phyloP scores from a whole-genome alignment of 2,329 filamentous ascomycete genomes.

The Apiospora marii region DNA sequence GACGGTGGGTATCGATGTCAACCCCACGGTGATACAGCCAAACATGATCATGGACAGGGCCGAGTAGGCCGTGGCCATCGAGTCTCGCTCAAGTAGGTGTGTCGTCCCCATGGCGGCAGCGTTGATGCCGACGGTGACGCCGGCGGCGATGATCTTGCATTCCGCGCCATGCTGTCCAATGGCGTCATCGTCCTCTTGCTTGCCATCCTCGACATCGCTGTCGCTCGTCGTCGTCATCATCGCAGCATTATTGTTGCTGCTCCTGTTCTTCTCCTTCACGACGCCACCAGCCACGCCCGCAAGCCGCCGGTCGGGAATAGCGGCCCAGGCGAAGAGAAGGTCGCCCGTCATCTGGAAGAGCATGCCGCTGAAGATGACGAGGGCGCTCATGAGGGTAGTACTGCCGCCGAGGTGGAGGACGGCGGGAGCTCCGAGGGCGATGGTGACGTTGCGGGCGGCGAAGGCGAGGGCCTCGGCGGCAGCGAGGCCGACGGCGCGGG shows the following conservation, averaged over 20 bases:
- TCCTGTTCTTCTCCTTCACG: neutral
- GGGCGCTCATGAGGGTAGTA: slow-evolving; percentile 40
- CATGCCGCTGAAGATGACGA: slow-evolving; percentile 43
- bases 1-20: slow-evolving; percentile 58
- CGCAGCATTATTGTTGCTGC: neutral
- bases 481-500: slow-evolving; percentile 36
- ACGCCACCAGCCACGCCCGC: neutral
- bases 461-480: slow-evolving; percentile 41
- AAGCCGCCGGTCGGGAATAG: slow-evolving; percentile 33
- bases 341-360: slow-evolving; percentile 43
- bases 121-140: slow-evolving; percentile 64
- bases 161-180: slow-evolving; percentile 25
- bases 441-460: slow-evolving; percentile 41
- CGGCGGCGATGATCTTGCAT: slow-evolving; percentile 53
- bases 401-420: slow-evolving; percentile 40
- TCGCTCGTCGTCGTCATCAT: neutral
- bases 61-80: slow-evolving; percentile 62
- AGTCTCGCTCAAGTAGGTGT: slow-evolving; percentile 62
- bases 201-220: neutral
- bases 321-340: slow-evolving; percentile 37
- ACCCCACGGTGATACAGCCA: slow-evolving; percentile 62
- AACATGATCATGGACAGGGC: slow-evolving; percentile 65
- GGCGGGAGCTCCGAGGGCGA: slow-evolving; percentile 42
- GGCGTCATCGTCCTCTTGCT: neutral
- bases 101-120: slow-evolving; percentile 67